Evolutionary conservation across 2,329 filamentous ascomycete species (phyloP), one percentile per base, ranked within the genome.

Genomic region (Stagonosporopsis cucurbitacearum): DNA sequence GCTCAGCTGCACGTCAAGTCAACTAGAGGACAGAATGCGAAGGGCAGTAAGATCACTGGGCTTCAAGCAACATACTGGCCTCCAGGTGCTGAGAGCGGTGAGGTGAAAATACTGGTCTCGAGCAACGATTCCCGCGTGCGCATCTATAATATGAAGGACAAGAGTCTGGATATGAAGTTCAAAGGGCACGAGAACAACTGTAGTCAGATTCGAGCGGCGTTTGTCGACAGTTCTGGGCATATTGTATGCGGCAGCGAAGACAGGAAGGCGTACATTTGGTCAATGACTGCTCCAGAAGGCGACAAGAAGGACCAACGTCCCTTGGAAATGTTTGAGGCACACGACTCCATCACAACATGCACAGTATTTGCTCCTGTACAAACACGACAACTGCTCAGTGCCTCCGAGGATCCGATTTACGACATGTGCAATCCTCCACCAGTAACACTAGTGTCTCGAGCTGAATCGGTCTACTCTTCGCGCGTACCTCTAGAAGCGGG

Each of bases 21-120:
- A 0, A 92, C 92, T 0, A 85, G 93, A 56, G 94, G 95, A 2
- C 93, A 92, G 71, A 98, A 97, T 69, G 90, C 93, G 4, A 97
- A 96, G 73, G 94, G 94, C 6, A 96, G 92, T 79, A 99, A 99
- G 73, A 96, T 99, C 65, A 98, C 95, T 0, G 93, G 92, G 6
- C 96, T 99, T 49, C 88, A 94, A 68, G 89, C 92, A 0, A 87
- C 88, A 61, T 76, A 79, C 15, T 80, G 86, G 44, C 86, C 87
- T 4, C 80, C 82, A 2, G 78, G 82, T 20, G 79, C 84, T 46
- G 78, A 79, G 2, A 84, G 84, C 32, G 86, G 86, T 1, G 89
- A 93, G 49, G 83, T 91, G 46, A 96, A 96, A 68, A 80, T 99
- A 2, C 80, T 99, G 6, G 87, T 99, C 54, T 96, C 92, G 1